These are phyloP conservation scores for Polyplosphaeria fusca DNA, from an alignment of 495 filamentous ascomycete genomes.

Conservation along the genomic window DNA sequence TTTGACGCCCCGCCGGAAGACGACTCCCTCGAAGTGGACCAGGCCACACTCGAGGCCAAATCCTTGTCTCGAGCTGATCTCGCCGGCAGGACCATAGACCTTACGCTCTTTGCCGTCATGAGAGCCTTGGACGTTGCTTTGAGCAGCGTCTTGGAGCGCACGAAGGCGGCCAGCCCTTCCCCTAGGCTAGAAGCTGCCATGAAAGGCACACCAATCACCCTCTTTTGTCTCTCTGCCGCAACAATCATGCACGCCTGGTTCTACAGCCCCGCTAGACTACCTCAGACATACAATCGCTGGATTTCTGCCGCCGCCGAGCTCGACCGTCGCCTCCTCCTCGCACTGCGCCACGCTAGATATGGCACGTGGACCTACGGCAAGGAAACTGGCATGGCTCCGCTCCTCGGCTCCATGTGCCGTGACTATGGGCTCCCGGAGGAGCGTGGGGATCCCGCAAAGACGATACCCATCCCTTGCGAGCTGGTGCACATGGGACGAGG, in stretches of 20 bases:
- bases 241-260: constrained; percentile 92
- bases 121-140: constrained; percentile 72
- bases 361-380: constrained; percentile 58
- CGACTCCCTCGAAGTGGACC: background rate
- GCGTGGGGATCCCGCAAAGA: constrained; percentile 74
- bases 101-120: constrained; percentile 76
- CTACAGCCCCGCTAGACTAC: constrained; percentile 66
- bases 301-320: constrained; percentile 74
- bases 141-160: constrained; percentile 59
- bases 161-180: constrained; percentile 21
- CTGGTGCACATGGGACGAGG: constrained; percentile 82
- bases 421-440: constrained; percentile 65
- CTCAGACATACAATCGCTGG: constrained; percentile 79
- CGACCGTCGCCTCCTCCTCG: constrained; percentile 73
- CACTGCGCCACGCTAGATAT: constrained; percentile 62
- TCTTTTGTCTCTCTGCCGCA: constrained; percentile 75
- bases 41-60: background rate
- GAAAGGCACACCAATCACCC: constrained; percentile 58
- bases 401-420: constrained; percentile 71
- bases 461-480: constrained; percentile 79
- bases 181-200: constrained; percentile 41
- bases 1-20: constrained; percentile 29
- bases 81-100: constrained; percentile 78
- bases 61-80: constrained; percentile 14
- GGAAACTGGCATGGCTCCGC: constrained; percentile 68